A percentile compares a stretch with the other conserved stretches of the same genome.
phyloP scores from a whole-genome alignment of 2,329 filamentous ascomycete genomes.

The Colletotrichum sp. region DNA sequence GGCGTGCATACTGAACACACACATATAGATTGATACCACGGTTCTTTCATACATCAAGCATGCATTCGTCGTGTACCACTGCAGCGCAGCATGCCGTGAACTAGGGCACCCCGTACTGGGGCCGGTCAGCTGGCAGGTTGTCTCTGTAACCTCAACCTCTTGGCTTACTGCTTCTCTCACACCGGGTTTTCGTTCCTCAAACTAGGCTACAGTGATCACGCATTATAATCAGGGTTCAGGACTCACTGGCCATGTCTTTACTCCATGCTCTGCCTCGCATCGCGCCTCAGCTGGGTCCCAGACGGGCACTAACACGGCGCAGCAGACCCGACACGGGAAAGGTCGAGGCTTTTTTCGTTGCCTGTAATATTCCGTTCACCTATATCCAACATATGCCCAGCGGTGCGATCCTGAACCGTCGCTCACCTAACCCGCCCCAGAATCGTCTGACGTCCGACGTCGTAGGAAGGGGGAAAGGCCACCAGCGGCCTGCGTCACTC shows the following conservation, averaged over 20 bases:
- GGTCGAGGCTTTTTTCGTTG: background rate
- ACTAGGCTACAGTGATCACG: background rate
- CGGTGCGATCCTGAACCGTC: background rate
- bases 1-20: background rate
- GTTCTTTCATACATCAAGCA: background rate
- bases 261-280: background rate
- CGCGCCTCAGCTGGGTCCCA: background rate
- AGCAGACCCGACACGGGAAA: background rate
- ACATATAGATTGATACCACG: slow-evolving; percentile 13
- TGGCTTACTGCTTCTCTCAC: background rate
- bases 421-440: background rate
- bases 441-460: background rate
- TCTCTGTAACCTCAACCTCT: background rate
- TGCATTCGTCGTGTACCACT: background rate
- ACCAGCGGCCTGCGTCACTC: background rate
- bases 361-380: background rate
- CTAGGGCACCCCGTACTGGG: background rate
- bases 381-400: background rate
- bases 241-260: background rate
- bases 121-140: background rate
- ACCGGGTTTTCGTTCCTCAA: background rate
- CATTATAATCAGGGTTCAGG: background rate
- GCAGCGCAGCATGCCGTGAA: background rate
- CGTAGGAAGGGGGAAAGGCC: background rate
- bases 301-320: background rate